phyloP scores from a whole-genome alignment of 768 basidiomycete species.

The Mrakia frigida region DNA sequence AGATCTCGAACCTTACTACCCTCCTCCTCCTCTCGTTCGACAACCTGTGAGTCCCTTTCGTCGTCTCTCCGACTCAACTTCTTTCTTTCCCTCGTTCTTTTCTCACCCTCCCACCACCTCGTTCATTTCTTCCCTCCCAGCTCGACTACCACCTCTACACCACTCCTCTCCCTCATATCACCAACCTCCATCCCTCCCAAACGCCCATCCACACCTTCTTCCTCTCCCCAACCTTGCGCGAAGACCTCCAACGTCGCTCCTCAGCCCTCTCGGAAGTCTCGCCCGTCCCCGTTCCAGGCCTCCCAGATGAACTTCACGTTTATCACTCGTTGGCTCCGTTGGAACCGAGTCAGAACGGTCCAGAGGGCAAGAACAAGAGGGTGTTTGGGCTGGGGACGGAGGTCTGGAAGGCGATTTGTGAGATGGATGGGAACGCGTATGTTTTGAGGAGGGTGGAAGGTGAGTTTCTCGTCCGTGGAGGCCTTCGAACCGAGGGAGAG shows the following conservation, averaged over 20 bases:
- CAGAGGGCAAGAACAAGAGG: conserved; percentile 50
- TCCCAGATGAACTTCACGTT: conserved; percentile 75
- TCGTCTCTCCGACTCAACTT: neutral
- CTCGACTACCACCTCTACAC: conserved; percentile 92
- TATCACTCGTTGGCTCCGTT: conserved; percentile 84
- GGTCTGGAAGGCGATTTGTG: conserved; percentile 74
- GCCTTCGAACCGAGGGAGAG: neutral
- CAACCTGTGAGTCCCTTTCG: conserved; percentile 27
- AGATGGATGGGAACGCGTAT: conserved; percentile 71
- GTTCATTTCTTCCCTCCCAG: neutral
- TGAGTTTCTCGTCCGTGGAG: conserved; percentile 46
- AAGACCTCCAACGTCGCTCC: conserved; percentile 54
- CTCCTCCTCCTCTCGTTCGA: conserved; percentile 3
- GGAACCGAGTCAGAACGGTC: conserved; percentile 46
- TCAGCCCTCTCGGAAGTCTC: conserved; percentile 48
- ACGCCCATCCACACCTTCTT: conserved; percentile 57
- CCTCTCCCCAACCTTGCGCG: conserved; percentile 70
- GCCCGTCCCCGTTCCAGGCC: conserved; percentile 39
- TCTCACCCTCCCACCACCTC: neutral
- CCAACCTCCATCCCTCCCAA: conserved; percentile 49
- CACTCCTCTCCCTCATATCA: conserved; percentile 55
- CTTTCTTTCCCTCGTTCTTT: neutral
- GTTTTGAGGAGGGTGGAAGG: conserved; percentile 81
- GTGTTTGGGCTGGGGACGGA: conserved; percentile 78
- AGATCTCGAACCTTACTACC: conserved; percentile 5